Evolutionary conservation across 2,329 filamentous ascomycete species (phyloP).

Genomic region (Monosporascus cannonballus): DNA sequence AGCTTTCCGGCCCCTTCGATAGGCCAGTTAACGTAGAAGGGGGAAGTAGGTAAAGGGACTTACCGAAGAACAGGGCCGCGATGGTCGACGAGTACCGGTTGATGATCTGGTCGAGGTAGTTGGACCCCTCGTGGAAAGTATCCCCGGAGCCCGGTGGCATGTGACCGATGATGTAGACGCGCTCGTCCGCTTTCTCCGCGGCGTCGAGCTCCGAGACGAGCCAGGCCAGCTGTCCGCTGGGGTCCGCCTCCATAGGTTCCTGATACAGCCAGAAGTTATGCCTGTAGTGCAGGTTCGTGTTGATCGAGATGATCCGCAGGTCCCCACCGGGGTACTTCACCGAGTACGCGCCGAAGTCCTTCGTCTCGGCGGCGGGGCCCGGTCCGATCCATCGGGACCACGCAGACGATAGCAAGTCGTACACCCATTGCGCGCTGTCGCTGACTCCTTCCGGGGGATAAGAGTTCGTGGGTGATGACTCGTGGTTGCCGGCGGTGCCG

Average conservation of each 20-base stretch:
- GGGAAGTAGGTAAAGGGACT: background rate
- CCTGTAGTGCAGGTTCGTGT: slow-evolving; percentile 55
- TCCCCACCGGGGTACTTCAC: slow-evolving; percentile 37
- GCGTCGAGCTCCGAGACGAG: slow-evolving; percentile 45
- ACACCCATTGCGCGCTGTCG: slow-evolving; percentile 44
- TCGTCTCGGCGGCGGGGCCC: slow-evolving; percentile 27
- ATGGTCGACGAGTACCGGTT: slow-evolving; percentile 48
- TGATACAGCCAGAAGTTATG: slow-evolving; percentile 51
- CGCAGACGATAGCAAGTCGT: slow-evolving; percentile 38
- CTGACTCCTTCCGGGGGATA: slow-evolving; percentile 37
- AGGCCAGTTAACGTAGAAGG: too few relatives aligned
- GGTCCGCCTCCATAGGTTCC: slow-evolving; percentile 43
- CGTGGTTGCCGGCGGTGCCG: slow-evolving; percentile 51
- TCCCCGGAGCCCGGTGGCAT: slow-evolving; percentile 47
- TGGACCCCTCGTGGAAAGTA: slow-evolving; percentile 45
- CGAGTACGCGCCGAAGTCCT: slow-evolving; percentile 44
- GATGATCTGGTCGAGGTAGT: slow-evolving; percentile 48
- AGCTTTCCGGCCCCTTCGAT: background rate
- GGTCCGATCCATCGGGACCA: slow-evolving; percentile 44
- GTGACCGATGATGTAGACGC: slow-evolving; percentile 53
- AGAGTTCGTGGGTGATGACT: slow-evolving; percentile 46
- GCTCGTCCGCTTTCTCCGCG: slow-evolving; percentile 44
- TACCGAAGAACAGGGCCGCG: slow-evolving; percentile 48
- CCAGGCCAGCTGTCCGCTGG: slow-evolving; percentile 46
- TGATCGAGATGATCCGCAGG: slow-evolving; percentile 52